These are phyloP conservation scores for Patellifolia procumbens DNA, from an alignment of 179 eudicot genomes.

Conservation along the genomic window DNA sequence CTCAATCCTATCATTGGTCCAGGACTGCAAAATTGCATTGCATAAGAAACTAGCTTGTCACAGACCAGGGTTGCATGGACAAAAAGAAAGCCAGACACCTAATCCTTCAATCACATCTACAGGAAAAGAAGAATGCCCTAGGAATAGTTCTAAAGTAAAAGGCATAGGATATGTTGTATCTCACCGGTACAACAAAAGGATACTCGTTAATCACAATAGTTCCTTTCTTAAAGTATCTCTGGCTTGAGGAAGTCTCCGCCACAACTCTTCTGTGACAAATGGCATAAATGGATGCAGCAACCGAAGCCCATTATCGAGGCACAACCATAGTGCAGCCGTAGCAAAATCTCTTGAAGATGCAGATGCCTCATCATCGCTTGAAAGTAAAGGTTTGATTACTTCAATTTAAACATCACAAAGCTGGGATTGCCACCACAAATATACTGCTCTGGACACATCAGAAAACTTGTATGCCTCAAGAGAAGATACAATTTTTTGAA, in stretches of 20 bases:
- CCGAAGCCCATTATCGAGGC: conserved; percentile 80
- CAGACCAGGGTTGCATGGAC: background rate
- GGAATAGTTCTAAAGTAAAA: background rate
- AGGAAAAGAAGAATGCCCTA: background rate
- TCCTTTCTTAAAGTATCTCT: conserved; percentile 50
- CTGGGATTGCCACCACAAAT: conserved; percentile 94
- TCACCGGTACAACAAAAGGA: conserved; percentile 67
- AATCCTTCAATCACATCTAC: background rate
- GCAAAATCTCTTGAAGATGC: conserved; percentile 60
- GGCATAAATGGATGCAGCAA: conserved; percentile 92
- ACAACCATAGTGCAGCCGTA: conserved; percentile 75
- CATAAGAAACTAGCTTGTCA: background rate
- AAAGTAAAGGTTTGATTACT: conserved; percentile 78
- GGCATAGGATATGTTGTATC: background rate
- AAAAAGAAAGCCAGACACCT: background rate
- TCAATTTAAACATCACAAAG: conserved; percentile 89
- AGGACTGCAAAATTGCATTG: conserved; percentile 37
- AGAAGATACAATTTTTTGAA: conserved; percentile 60
- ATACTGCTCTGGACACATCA: conserved; percentile 81
- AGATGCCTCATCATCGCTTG: conserved; percentile 41
- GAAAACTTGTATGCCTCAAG: conserved; percentile 76
- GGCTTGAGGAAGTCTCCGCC: conserved; percentile 91
- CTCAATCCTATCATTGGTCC: too few relatives aligned
- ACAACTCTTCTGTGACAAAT: conserved; percentile 96
- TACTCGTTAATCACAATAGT: conserved; percentile 78